Evolutionary conservation across 2,329 filamentous ascomycete genomes (phyloP).

Genomic region (Epichloe glyceriae): DNA sequence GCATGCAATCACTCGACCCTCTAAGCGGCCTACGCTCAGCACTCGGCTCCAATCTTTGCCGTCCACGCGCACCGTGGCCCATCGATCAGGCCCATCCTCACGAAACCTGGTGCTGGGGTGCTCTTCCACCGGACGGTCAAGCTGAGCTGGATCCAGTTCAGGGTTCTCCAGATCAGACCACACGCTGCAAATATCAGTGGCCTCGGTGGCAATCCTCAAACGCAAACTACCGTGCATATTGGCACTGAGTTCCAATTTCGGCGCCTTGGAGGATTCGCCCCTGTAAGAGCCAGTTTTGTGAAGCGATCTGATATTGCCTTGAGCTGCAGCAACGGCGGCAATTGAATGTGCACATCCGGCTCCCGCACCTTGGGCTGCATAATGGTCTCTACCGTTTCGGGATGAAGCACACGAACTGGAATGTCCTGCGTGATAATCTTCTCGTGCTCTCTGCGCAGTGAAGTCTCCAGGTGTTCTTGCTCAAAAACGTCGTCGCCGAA

Average conservation of each 20-base stretch:
- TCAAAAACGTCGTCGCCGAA: conserved; percentile 31
- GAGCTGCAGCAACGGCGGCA: conserved; percentile 76
- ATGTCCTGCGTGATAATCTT: conserved; percentile 93
- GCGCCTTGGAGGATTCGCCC: conserved; percentile 26
- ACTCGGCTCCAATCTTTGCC: conserved; percentile 90
- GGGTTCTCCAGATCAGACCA: conserved; percentile 85
- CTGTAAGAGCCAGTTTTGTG: conserved; percentile 62
- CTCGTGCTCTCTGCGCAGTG: conserved; percentile 58
- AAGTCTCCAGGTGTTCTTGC: conserved; percentile 41
- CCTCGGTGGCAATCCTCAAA: conserved; percentile 69
- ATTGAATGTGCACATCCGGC: conserved; percentile 84
- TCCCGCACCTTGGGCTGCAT: conserved; percentile 86
- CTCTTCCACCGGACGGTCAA: conserved; percentile 59
- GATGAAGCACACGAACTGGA: conserved; percentile 79
- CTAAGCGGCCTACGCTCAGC: conserved; percentile 80
- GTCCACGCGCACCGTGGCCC: conserved; percentile 84
- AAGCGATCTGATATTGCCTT: conserved; percentile 94
- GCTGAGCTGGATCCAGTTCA: conserved; percentile 65
- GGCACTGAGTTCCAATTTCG: conserved; percentile 73
- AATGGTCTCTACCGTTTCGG: conserved; percentile 75
- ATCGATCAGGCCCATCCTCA: conserved; percentile 63
- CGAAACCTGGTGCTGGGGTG: conserved; percentile 74
- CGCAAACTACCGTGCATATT: conserved; percentile 89
- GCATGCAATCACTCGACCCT: conserved; percentile 86
- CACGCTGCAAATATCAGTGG: conserved; percentile 69